phyloP scores from a whole-genome alignment of 345 rosid genomes.

The Citrus australasica region DNA sequence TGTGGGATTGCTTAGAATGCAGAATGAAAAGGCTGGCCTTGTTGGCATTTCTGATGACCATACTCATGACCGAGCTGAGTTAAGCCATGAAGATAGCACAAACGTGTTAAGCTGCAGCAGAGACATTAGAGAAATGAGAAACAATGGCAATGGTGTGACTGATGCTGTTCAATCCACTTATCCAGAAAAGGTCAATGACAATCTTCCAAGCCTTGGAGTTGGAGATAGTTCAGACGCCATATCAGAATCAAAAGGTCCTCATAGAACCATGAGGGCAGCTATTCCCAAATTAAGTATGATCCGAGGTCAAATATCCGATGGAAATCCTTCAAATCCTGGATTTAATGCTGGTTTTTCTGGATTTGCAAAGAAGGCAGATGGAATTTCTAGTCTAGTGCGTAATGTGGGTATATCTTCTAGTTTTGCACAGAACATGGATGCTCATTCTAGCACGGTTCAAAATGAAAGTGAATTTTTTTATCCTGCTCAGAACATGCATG shows the following conservation, averaged over 20 bases:
- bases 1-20: not conserved
- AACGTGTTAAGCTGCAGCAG: not conserved
- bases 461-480: not conserved
- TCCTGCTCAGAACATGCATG: not conserved
- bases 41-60: slow-evolving; percentile 1
- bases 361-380: slow-evolving; percentile 5
- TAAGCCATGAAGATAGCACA: not conserved
- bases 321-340: slow-evolving; percentile 2
- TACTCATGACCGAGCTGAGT: not conserved
- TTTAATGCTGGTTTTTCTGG: slow-evolving; percentile 8
- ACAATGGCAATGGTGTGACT: not conserved
- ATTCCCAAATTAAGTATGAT: slow-evolving; percentile 12
- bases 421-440: not conserved
- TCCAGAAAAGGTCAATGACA: slow-evolving; percentile 23
- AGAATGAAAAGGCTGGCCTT: not conserved
- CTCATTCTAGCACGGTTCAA: not conserved
- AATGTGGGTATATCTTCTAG: not conserved
- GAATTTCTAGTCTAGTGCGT: not conserved
- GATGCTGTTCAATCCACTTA: slow-evolving; percentile 5
- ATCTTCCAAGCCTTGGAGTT: slow-evolving; percentile 20
- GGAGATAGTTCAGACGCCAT: slow-evolving; percentile 15
- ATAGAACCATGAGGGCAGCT: not conserved
- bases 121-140: slow-evolving; percentile 8
- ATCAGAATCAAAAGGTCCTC: not conserved
- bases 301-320: slow-evolving; percentile 2